Evolutionary conservation across 768 basidiomycete genomes (phyloP).

Genomic region (Mycena amicta): DNA sequence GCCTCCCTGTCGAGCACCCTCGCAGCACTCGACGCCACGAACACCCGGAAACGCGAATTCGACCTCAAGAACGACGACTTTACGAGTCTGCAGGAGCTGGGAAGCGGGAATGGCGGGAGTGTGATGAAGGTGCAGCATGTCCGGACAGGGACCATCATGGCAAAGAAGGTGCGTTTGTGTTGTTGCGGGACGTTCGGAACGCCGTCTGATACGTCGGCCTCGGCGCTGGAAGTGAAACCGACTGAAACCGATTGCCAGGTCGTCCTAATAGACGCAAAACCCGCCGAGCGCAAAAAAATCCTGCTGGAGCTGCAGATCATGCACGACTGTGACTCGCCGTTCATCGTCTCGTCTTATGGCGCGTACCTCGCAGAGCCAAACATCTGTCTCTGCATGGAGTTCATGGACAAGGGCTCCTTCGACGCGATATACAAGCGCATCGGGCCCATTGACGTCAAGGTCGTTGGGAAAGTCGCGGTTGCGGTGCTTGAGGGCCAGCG

Average conservation of each 20-base stretch:
- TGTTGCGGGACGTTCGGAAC: not conserved
- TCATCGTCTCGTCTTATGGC: conserved; percentile 97
- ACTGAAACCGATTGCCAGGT: conserved; percentile 51
- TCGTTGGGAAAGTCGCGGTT: conserved; percentile 92
- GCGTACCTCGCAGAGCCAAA: conserved; percentile 97
- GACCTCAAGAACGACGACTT: conserved; percentile 89
- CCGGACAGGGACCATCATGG: conserved; percentile 92
- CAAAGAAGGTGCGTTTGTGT: conserved; percentile 79
- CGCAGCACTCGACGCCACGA: conserved; percentile 83
- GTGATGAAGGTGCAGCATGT: conserved; percentile 95
- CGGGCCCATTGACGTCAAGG: conserved; percentile 89
- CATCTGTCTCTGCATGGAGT: conserved; percentile 99
- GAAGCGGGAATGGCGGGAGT: conserved; percentile 95
- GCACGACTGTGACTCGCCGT: conserved; percentile 92
- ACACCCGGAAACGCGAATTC: conserved; percentile 69
- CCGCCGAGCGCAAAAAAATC: conserved; percentile 95
- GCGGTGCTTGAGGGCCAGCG: conserved; percentile 94
- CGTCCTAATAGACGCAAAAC: conserved; percentile 95
- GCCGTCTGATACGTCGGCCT: not conserved
- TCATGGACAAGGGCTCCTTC: conserved; percentile 89
- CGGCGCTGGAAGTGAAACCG: not conserved
- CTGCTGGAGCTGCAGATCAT: conserved; percentile 97
- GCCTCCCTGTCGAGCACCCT: conserved; percentile 79
- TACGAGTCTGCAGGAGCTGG: conserved; percentile 85
- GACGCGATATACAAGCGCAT: conserved; percentile 97